Conservation (phyloP, 1,284 basidiomycete genomes). For the Fomitopsis pinicola region DNA sequence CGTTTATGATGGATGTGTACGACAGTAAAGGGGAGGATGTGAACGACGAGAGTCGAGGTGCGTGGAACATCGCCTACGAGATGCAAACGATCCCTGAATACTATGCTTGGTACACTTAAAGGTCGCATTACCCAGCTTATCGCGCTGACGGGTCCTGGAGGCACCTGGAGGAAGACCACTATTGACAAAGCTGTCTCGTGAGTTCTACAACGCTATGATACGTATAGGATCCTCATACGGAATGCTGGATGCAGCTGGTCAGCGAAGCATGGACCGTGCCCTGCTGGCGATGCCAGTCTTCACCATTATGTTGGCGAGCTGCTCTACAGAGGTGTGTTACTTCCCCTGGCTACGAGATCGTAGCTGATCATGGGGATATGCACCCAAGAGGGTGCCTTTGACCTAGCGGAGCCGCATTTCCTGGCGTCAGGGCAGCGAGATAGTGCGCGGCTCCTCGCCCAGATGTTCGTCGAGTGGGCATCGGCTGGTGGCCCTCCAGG, state of each 20-base stretch:
- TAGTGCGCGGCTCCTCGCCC: conserved; percentile 80
- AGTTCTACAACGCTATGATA: conserved; percentile 24
- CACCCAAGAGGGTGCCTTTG: conserved; percentile 64
- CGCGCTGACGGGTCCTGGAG: conserved; percentile 68
- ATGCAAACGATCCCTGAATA: not conserved
- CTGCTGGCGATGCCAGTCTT: conserved; percentile 80
- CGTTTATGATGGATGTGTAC: conserved; percentile 79
- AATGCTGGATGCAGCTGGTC: conserved; percentile 62
- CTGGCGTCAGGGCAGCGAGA: conserved; percentile 84
- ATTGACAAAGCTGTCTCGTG: conserved; percentile 78
- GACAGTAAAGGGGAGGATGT: conserved; percentile 65
- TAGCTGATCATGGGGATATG: not conserved
- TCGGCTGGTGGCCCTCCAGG: conserved; percentile 43
- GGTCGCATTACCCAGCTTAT: conserved; percentile 81
- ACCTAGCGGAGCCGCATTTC: conserved; percentile 74
- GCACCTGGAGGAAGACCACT: conserved; percentile 76
- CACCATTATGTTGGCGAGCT: conserved; percentile 88
- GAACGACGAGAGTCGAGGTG: conserved; percentile 74
- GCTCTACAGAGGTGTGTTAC: conserved; percentile 71
- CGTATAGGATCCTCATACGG: not conserved
- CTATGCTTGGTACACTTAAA: conserved; percentile 21
- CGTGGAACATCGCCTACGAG: conserved; percentile 14
- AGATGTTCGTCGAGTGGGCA: conserved; percentile 83
- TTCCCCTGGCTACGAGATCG: not conserved
- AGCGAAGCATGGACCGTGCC: conserved; percentile 66